Base-by-base conservation (phyloP, 1,139 yeast species). In the Geotrichum phurueaensis region DNA sequence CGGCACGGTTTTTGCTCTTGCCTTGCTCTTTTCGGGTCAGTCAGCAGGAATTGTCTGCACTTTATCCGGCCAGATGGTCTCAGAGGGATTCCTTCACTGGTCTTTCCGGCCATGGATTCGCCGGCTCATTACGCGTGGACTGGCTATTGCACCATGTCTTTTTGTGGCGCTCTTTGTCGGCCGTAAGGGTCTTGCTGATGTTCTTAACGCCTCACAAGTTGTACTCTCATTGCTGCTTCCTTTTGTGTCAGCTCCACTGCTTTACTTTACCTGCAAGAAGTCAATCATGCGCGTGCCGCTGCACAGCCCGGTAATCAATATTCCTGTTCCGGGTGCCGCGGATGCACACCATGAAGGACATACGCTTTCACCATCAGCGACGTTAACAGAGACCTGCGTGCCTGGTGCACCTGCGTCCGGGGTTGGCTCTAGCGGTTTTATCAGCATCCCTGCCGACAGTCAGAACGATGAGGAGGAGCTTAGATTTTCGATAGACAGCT, bases 11-110 rank as follows among this genome's bases (percentile, higher is more conserved):
- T 88, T 89, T 74, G 87, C 87, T 83, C 74, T 87, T 53, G 94
- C 96, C 0, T 76, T 89, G 66, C 75, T 89, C 45, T 81, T 85
- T 66, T 84, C 89, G 62, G 96, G 96, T 10, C 89, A 87, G 69
- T 84, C 89, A 63, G 92, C 96, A 0, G 95, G 95, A 55, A 85
- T 89, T 62, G 92, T 89, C 1, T 89, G 96, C 71, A 89, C 96
- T 0, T 86, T 89, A 74, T 89, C 95, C 0, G 96, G 96, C 10
- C 96, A 89, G 71, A 86, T 89, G 67, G 91, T 89, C 3, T 81
- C 89, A 66, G 96, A 89, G 71, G 96, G 96, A 1, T 90, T 87
- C 70, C 80, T 89, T 53, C 81, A 84, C 63, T 88, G 96, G 95
- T 81, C 81, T 20, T 71, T 87, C 54, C 79, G 76, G 66, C 96